Percentiles rank a stretch among this genome's conserved stretches.
These are phyloP conservation scores for Chrysoporthe austroafricana DNA, from an alignment of 2,329 filamentous ascomycete genomes.

Conservation along the genomic window DNA sequence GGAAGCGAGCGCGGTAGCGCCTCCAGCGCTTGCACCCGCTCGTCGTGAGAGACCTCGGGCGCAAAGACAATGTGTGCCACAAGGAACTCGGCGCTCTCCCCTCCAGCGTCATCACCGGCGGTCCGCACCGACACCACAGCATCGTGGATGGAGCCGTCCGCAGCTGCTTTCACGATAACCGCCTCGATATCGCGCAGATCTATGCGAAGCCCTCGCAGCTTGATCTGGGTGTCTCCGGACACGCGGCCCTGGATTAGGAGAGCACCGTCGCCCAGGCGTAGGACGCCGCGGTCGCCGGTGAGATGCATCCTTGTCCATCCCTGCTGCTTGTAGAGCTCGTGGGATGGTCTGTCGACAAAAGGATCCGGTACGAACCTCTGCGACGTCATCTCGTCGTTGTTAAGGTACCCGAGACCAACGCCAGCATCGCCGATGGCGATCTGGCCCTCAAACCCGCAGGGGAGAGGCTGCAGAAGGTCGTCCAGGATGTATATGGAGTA, in stretches of 20 bases:
- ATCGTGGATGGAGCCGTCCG: conserved; percentile 8
- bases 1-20: background rate
- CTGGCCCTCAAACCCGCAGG: conserved; percentile 44
- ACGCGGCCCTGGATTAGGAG: conserved; percentile 44
- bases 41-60: no score
- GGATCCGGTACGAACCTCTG: background rate
- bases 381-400: conserved; percentile 30
- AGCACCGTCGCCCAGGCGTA: conserved; percentile 37
- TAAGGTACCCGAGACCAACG: conserved; percentile 35
- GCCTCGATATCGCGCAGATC: conserved; percentile 42
- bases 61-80: background rate
- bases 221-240: conserved; percentile 48
- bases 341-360: background rate
- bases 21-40: no score
- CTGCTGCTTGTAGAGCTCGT: no score
- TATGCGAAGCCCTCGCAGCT: conserved; percentile 39
- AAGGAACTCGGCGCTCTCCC: background rate
- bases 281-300: conserved; percentile 46
- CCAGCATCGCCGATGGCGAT: conserved; percentile 46
- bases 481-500: background rate
- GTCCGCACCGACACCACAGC: background rate
- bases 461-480: conserved; percentile 31
- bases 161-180: conserved; percentile 5
- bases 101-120: no score
- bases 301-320: conserved; percentile 40